phyloP scores from a whole-genome alignment of 345 rosid species.

The Salix arbutifolia region DNA sequence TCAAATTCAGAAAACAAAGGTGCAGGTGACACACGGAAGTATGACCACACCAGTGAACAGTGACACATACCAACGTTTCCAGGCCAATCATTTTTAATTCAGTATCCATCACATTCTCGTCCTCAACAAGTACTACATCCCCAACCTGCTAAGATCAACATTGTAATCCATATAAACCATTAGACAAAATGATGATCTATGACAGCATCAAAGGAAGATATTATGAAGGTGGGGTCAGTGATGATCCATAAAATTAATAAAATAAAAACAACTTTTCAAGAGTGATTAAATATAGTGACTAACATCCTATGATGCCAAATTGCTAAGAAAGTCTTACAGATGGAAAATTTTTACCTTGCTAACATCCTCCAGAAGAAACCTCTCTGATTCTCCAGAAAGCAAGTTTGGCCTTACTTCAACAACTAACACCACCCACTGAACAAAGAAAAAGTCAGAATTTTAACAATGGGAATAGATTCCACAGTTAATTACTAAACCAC shows the following conservation, averaged over 20 bases:
- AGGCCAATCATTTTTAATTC: conserved; percentile 67
- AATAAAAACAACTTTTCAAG: background rate
- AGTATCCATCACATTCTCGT: conserved; percentile 55
- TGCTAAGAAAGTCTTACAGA: background rate
- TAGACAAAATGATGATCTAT: background rate
- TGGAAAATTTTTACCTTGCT: conserved; percentile 37
- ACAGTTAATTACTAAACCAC: background rate
- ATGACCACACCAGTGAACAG: background rate
- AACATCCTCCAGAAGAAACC: conserved; percentile 62
- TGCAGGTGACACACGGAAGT: background rate
- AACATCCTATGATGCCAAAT: too few relatives aligned
- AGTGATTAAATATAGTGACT: too few relatives aligned
- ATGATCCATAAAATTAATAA: background rate
- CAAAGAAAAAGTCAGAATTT: conserved; percentile 3
- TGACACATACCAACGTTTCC: conserved; percentile 66
- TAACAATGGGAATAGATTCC: background rate
- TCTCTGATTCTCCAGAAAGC: conserved; percentile 80
- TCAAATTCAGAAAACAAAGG: background rate
- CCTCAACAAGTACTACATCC: conserved; percentile 75
- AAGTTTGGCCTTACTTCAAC: conserved; percentile 79
- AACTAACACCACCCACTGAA: conserved; percentile 64
- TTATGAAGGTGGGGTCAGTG: background rate
- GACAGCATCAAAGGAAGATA: background rate
- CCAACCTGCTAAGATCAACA: conserved; percentile 52
- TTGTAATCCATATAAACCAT: background rate